Evolutionary conservation across 805 yeast species (phyloP).

Genomic region (Komagataella mondaviorum): DNA sequence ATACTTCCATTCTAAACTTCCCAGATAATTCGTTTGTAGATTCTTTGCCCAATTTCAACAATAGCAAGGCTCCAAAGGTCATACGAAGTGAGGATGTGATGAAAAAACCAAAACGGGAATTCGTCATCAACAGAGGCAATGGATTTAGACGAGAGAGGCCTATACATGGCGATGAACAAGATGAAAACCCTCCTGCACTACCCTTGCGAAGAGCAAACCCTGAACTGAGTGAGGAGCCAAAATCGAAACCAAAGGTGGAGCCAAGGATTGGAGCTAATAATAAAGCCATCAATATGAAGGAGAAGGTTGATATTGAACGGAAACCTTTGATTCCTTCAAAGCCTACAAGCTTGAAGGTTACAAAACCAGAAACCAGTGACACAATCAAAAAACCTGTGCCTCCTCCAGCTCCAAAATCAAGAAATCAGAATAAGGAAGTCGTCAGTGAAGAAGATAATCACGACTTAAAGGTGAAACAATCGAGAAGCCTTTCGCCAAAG

Average conservation of each 20-base stretch:
- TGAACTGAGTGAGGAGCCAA: not conserved
- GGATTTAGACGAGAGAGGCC: not conserved
- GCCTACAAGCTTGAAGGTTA: not conserved
- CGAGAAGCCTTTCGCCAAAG: not conserved
- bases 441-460: not conserved
- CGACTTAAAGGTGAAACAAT: too few species aligned
- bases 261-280: not conserved
- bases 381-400: not conserved
- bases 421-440: conserved; percentile 1
- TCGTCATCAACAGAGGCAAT: not conserved
- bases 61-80: conserved; percentile 9
- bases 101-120: conserved; percentile 2
- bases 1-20: conserved; percentile 2
- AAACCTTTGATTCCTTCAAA: not conserved
- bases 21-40: conserved; percentile 1
- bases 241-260: not conserved
- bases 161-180: not conserved
- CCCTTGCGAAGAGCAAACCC: conserved; percentile 1
- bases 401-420: conserved; percentile 1
- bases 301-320: not conserved
- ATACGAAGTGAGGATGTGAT: conserved; percentile 11
- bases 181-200: not conserved
- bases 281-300: not conserved
- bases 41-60: not conserved
- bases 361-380: not conserved